These are phyloP conservation scores for Cryptococcus depauperatus DNA, from an alignment of 1,284 basidiomycete genomes.

Conservation along the genomic window DNA sequence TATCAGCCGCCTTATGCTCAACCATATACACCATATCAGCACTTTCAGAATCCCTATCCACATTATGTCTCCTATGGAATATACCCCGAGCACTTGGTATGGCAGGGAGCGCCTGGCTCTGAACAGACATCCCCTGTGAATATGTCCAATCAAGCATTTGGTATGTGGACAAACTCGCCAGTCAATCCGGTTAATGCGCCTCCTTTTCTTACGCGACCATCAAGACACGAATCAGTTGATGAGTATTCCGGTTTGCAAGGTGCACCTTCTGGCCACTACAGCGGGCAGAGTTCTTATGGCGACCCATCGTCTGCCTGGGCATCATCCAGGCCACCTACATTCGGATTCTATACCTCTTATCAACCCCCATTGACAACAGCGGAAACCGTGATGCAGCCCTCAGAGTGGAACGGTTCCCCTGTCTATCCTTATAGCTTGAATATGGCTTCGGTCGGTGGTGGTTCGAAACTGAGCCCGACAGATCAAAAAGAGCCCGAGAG, in stretches of 20 bases:
- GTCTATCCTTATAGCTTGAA: neutral
- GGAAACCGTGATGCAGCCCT: conserved; percentile 4
- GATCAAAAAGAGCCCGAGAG: conserved; percentile 24
- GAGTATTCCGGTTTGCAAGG: conserved; percentile 5
- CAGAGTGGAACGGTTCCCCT: conserved; percentile 9
- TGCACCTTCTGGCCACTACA: conserved; percentile 1
- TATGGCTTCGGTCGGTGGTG: neutral
- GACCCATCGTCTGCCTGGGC: conserved; percentile 13
- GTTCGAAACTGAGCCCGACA: neutral
- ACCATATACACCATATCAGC: conserved; percentile 5
- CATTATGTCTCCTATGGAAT: conserved; percentile 9
- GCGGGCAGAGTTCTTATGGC: neutral
- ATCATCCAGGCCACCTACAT: conserved; percentile 13
- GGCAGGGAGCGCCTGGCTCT: conserved; percentile 8
- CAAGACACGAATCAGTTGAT: conserved; percentile 12
- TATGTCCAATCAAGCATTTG: conserved; percentile 12
- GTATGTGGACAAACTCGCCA: conserved; percentile 19
- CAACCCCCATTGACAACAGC: conserved; percentile 9
- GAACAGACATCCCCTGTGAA: conserved; percentile 15
- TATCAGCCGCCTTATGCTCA: conserved; percentile 10
- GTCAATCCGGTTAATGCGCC: conserved; percentile 17
- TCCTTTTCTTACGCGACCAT: conserved; percentile 4
- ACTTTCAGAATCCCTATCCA: neutral
- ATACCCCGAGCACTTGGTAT: conserved; percentile 4
- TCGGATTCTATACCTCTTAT: conserved; percentile 11